Evolutionary conservation across 352 stramenopile species (phyloP), one percentile per base, ranked within the genome.

Genomic region (Phytophthora pseudosyringae): DNA sequence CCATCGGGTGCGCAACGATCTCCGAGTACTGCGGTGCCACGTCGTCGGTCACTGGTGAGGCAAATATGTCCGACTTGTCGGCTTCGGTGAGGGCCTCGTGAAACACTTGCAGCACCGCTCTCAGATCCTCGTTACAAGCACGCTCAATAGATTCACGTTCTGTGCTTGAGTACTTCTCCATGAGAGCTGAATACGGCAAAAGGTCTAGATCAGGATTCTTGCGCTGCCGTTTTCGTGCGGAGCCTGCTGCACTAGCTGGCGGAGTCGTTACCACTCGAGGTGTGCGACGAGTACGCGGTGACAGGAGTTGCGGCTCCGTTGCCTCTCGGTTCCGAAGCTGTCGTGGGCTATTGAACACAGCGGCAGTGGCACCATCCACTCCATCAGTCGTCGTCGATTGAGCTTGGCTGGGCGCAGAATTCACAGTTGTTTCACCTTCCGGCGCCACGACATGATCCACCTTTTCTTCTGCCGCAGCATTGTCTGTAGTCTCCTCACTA

Each of bases 21-120:
- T 92, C 71, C 10, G 80, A 96, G 61, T 98, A 99, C n/a, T 89
- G 87, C 3, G 95, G 95, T n/a, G 93, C 91, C 49, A 97, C 88
- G 4, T 87, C 81, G 53, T 98, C 91, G 3, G 83, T 92, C 31
- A 99, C 96, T 11, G 94, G 88, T 25, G 74, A 51, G 1, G 86
- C 88, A 68, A 99, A 99, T 12, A 98, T 77, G 7, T 84, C 64
- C 15, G 83, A 80, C 21, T 77, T 63, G 67, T 99, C 96, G 12
- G 81, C 78, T 50, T 86, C 82, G 38, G 72, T 79, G 15, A 94
- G 64, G 3, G 82, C 80, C 28, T 91, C 81, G 52, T 94, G 86
- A 45, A 94, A 92, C 53, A 90, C 67, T 21, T 77, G 72, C 36
- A 94, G 69, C 25, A 94, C 72, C 2, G 61, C 50, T 13, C 50